Base-by-base conservation (phyloP, 306 rosid genomes). In the Lathyrus aphaca region DNA sequence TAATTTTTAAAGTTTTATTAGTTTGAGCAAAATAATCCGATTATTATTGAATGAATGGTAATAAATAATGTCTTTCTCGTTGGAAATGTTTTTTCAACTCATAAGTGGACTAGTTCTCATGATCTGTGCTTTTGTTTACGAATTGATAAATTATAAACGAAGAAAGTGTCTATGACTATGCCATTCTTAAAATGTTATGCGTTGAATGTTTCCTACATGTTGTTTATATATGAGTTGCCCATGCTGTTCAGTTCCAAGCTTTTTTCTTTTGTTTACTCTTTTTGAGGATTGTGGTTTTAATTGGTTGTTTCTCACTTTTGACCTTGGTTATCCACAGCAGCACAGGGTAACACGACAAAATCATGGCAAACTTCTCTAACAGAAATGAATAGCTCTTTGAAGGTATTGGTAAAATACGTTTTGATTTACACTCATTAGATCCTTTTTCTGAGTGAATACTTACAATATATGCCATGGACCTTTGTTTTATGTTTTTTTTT, bases 351-450 rank as follows among this genome's bases (percentile, higher is more conserved):
- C 38, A 4, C 9, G 76, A 70, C 73, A 35, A 79, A 74, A 40
- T 73, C 89, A 8, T 44, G 54, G 89, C 74, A 61, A 69, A 77
- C 72, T 14, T 84, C 87, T 68, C 42, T 85, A 10, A 21, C 66
- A 39, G 88, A 87, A 74, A 35, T 87, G 61, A 80, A 72, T 32
- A 77, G 68, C 69, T 85, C 94, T 23, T 39, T 86, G 71, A 85
- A 91, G 97, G 97, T 91, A 78, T 64, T 69, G 32, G 2, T 64
- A 40, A 68, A 55, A 44, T 7, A 35, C 8, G 39, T 35, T 32
- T 29, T 30, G n/a, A 32, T 10, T 12, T 37, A 10, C 23, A 50
- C 13, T 64, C 5, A 13, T 60, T 49, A 15, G 37, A 18, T 55
- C 49, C 37, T 57, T 74, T 58, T 27, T 56, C 44, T 73, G 64